Percentiles rank a stretch among this genome's conserved stretches.
Evolutionary conservation across 192 early-diverging fungal genomes (phyloP).

Genomic region (Piromyces finnis): DNA sequence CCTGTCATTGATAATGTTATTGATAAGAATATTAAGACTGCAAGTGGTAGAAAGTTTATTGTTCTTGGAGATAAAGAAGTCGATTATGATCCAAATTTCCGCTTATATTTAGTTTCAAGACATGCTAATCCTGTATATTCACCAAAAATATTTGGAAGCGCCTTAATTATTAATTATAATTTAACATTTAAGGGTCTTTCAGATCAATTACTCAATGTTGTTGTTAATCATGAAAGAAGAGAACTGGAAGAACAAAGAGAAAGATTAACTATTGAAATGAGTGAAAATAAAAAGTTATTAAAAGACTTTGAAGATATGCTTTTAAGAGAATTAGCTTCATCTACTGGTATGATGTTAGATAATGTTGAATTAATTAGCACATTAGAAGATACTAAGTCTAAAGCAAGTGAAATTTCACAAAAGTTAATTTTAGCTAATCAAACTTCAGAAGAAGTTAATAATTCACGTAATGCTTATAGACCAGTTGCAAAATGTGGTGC

Average conservation of each 20-base stretch:
- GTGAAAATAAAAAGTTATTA: conserved; percentile 28
- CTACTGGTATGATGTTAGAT: conserved; percentile 40
- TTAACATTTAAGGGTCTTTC: conserved; percentile 41
- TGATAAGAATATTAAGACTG: conserved; percentile 32
- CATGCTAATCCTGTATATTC: conserved; percentile 36
- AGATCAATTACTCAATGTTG: conserved; percentile 41
- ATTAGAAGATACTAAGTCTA: conserved; percentile 38
- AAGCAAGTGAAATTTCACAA: conserved; percentile 37
- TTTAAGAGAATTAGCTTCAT: conserved; percentile 32
- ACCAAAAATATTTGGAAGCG: conserved; percentile 37
- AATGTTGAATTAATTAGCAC: conserved; percentile 39
- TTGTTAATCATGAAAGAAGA: conserved; percentile 33
- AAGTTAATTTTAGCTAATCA: conserved; percentile 41
- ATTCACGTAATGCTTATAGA: conserved; percentile 32
- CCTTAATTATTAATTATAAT: conserved; percentile 45
- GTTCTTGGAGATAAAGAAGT: conserved; percentile 46
- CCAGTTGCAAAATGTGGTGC: conserved; percentile 38
- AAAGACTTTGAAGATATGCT: conserved; percentile 38
- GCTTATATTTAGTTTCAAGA: conserved; percentile 29
- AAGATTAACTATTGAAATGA: conserved; percentile 33
- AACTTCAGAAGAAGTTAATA: conserved; percentile 36
- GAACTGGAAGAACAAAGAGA: conserved; percentile 40
- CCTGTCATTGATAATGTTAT: conserved; percentile 43
- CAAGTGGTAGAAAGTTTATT: conserved; percentile 27
- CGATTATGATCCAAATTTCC: conserved; percentile 34